Evolutionary conservation across 257 asterid genomes (phyloP).

Genomic region (Eucommia ulmoides): DNA sequence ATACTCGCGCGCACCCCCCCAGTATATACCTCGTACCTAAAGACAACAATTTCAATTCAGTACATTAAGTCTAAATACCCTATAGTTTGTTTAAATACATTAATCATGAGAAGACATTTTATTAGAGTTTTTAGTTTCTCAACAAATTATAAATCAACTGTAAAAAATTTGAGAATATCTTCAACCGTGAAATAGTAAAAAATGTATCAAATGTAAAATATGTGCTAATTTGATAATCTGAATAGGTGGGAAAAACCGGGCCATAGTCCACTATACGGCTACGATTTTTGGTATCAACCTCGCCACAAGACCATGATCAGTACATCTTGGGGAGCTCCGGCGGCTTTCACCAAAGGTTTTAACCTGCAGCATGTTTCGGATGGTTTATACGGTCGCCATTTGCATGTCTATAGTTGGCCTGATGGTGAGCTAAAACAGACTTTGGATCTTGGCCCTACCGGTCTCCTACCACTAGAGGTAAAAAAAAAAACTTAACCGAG

Average conservation of each 20-base stretch:
- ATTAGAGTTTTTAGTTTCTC: too few relatives aligned
- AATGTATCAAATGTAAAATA: too few relatives aligned
- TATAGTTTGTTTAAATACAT: too few relatives aligned
- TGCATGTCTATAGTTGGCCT: constrained; percentile 94
- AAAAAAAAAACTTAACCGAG: constrained; percentile 2
- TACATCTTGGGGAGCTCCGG: constrained; percentile 93
- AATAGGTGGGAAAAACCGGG: constrained; percentile 98
- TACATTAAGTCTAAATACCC: too few relatives aligned
- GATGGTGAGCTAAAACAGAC: constrained; percentile 86
- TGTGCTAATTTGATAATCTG: too few relatives aligned
- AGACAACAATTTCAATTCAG: too few relatives aligned
- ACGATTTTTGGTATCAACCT: constrained; percentile 99
- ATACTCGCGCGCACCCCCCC: too few relatives aligned
- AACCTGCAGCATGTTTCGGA: constrained; percentile 73
- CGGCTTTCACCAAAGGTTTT: constrained; percentile 86
- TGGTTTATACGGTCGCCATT: constrained; percentile 84
- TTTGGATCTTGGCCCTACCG: constrained; percentile 85
- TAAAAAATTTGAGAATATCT: too few relatives aligned
- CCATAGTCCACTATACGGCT: constrained; percentile 78
- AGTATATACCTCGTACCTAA: too few relatives aligned
- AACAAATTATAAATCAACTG: too few relatives aligned
- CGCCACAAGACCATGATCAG: constrained; percentile 97
- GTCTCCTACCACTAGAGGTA: constrained; percentile 90
- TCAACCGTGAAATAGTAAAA: too few relatives aligned
- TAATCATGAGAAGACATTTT: too few relatives aligned